phyloP scores from a whole-genome alignment of 2,329 filamentous ascomycete genomes.

The Penicillium hesseltinei region DNA sequence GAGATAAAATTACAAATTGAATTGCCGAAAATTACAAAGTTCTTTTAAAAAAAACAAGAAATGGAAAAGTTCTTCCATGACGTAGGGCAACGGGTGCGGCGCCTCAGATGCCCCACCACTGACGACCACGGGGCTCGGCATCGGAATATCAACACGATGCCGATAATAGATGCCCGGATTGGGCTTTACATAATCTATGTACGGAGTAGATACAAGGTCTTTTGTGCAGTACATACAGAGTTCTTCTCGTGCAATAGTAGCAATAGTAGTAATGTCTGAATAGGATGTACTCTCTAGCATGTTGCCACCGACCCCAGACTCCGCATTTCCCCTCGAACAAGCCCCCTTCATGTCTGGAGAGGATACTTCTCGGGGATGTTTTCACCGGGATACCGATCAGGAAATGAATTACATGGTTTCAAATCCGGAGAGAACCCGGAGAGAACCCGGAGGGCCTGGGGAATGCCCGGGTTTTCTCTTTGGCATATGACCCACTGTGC shows the following conservation, averaged over 20 bases:
- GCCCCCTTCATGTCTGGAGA: constrained; percentile 5
- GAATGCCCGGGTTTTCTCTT: constrained; percentile 11
- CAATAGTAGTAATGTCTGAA: background rate
- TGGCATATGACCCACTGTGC: background rate
- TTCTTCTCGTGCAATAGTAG: too few relatives aligned
- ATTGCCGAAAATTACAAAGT: background rate
- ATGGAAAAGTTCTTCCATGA: constrained; percentile 1
- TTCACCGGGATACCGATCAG: constrained; percentile 23
- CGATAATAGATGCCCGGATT: background rate
- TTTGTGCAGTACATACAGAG: background rate
- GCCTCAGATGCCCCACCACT: background rate
- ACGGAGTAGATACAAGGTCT: background rate
- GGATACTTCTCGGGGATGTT: constrained; percentile 1
- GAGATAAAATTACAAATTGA: background rate
- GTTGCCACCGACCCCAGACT: constrained; percentile 14
- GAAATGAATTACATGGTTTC: constrained; percentile 9
- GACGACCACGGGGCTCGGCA: constrained; percentile 1
- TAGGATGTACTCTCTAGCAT: background rate
- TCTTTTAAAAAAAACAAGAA: background rate
- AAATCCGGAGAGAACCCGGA: constrained; percentile 15
- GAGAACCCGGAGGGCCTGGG: constrained; percentile 10
- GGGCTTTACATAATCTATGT: background rate
- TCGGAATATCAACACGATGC: background rate
- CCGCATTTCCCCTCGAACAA: constrained; percentile 19
- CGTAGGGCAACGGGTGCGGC: constrained; percentile 6